Conservation (phyloP, 192 early-diverging fungal genomes). For the Backusella sp. region DNA sequence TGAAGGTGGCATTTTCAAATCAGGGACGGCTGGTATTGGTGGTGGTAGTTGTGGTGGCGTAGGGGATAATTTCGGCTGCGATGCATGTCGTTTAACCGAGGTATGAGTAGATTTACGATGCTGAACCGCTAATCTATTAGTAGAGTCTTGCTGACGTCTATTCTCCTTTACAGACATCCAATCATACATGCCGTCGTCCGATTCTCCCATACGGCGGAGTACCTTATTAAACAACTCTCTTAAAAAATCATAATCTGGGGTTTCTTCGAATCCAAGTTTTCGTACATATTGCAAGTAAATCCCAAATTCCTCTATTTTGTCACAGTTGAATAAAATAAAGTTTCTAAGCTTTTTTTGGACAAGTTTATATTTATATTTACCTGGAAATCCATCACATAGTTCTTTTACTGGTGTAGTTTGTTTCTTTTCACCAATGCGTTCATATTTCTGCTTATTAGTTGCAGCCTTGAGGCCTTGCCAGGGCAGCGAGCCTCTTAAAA, state of each 20-base stretch:
- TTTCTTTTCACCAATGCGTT: conserved; percentile 98
- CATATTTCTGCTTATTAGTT: conserved; percentile 99
- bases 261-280: conserved; percentile 92
- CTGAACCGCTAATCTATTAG: background rate
- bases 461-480: conserved; percentile 98
- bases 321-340: background rate
- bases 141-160: background rate
- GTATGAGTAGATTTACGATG: conserved; percentile 5
- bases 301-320: conserved; percentile 76
- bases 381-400: conserved; percentile 85
- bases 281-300: conserved; percentile 88
- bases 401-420: conserved; percentile 87
- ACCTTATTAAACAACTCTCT: conserved; percentile 82
- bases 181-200: conserved; percentile 92
- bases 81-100: conserved; percentile 7
- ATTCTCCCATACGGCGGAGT: conserved; percentile 62
- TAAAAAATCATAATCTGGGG: conserved; percentile 94
- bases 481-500: conserved; percentile 87
- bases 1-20: conserved; percentile 14
- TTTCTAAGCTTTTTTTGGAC: background rate
- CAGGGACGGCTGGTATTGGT: conserved; percentile 8
- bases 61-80: background rate
- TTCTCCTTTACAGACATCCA: conserved; percentile 71
- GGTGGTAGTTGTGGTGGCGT: background rate
- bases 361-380: conserved; percentile 24